Conservation (phyloP, 495 filamentous ascomycete genomes). For the Corynascus novoguineensis region DNA sequence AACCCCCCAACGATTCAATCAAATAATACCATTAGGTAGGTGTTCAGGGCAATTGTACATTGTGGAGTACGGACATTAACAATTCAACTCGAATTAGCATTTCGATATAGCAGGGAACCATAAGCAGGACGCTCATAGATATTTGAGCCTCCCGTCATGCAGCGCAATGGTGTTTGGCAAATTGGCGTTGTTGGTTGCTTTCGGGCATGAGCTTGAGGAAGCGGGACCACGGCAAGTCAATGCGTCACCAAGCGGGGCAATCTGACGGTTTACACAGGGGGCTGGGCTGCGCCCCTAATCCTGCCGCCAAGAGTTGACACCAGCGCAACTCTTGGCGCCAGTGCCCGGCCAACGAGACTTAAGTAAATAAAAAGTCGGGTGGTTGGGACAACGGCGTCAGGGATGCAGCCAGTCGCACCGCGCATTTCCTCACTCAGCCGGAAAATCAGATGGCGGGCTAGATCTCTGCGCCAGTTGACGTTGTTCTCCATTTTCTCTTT, state of each 20-base stretch:
- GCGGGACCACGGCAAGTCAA: background rate
- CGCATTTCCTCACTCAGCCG: background rate
- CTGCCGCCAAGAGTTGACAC: slow-evolving; percentile 10
- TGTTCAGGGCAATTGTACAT: too few relatives aligned
- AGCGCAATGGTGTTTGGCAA: too few relatives aligned
- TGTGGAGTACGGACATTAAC: too few relatives aligned
- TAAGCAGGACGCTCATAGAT: too few relatives aligned
- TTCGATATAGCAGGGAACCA: too few relatives aligned
- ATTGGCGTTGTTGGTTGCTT: too few relatives aligned
- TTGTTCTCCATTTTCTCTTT: background rate
- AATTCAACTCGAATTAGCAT: too few relatives aligned
- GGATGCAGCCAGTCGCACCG: slow-evolving; percentile 10
- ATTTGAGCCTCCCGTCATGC: too few relatives aligned
- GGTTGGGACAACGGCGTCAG: slow-evolving; percentile 28
- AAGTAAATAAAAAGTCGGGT: slow-evolving; percentile 36
- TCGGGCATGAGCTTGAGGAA: background rate
- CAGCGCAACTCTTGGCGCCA: slow-evolving; percentile 9
- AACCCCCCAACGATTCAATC: too few relatives aligned
- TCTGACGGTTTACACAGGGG: background rate
- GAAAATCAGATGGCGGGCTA: slow-evolving; percentile 12
- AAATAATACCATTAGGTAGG: too few relatives aligned
- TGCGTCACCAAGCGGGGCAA: slow-evolving; percentile 17
- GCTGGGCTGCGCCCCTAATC: slow-evolving; percentile 1
- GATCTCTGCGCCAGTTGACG: slow-evolving; percentile 1
- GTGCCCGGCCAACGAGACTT: slow-evolving; percentile 27